These are phyloP conservation scores for Xylariaceae sp. DNA, from an alignment of 2,329 filamentous ascomycete genomes.

Conservation along the genomic window DNA sequence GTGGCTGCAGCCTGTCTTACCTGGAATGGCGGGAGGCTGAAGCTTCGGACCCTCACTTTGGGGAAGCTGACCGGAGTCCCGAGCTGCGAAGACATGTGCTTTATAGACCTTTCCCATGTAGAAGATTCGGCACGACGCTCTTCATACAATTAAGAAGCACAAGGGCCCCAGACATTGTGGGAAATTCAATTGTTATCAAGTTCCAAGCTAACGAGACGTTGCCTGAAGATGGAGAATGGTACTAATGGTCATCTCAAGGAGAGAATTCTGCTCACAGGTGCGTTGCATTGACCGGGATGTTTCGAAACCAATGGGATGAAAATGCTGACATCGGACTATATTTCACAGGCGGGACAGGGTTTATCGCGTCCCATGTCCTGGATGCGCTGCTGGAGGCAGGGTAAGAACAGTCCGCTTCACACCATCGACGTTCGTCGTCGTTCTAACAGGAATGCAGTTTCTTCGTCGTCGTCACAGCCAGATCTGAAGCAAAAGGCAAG, in stretches of 20 bases:
- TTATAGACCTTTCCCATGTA: not conserved
- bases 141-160: not conserved
- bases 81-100: not conserved
- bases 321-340: too few relatives aligned
- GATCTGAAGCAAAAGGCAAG: conserved; percentile 47
- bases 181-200: too few relatives aligned
- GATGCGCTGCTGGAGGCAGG: conserved; percentile 44
- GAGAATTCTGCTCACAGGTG: conserved; percentile 1
- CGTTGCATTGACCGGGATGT: not conserved
- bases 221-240: not conserved
- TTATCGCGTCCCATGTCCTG: conserved; percentile 54
- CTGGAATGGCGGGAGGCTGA: not conserved
- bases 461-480: conserved; percentile 45
- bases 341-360: conserved; percentile 47
- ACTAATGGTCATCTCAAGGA: conserved; percentile 9
- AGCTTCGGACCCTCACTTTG: conserved; percentile 8
- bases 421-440: conserved; percentile 41
- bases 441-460: conserved; percentile 30
- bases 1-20: not conserved
- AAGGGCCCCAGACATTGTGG: too few relatives aligned
- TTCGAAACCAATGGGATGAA: too few relatives aligned
- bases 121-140: not conserved
- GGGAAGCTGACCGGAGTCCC: conserved; percentile 8
- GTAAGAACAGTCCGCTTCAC: conserved; percentile 24
- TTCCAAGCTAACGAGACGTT: too few relatives aligned